Percentiles rank a stretch among this genome's conserved stretches.
These are phyloP conservation scores for Ramaria rubella DNA, from an alignment of 768 basidiomycete genomes.

Conservation along the genomic window DNA sequence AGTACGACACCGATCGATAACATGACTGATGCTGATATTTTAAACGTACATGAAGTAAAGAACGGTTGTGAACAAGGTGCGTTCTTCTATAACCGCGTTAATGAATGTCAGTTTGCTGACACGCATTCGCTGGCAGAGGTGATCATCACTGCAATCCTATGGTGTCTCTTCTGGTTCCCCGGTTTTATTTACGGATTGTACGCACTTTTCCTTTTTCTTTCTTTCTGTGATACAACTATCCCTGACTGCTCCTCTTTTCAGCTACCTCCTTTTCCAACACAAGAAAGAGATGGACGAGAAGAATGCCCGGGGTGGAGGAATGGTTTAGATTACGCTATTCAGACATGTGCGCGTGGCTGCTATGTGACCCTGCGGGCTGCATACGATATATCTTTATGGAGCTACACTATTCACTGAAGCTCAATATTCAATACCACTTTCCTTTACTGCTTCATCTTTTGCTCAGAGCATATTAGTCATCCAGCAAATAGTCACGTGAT, in stretches of 20 bases:
- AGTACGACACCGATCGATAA: background rate
- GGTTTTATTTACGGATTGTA: slow-evolving; percentile 3
- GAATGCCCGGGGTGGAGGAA: background rate
- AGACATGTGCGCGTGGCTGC: background rate
- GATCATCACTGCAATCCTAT: background rate
- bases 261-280: slow-evolving; percentile 1
- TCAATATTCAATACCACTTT: background rate
- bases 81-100: background rate
- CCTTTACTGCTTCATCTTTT: background rate
- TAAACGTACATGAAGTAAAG: background rate
- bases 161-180: slow-evolving; percentile 5
- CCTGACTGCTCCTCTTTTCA: background rate
- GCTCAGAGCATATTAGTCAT: no score
- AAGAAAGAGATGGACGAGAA: background rate
- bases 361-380: background rate
- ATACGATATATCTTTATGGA: background rate
- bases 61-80: slow-evolving; percentile 2
- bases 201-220: background rate
- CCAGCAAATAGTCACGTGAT: no score
- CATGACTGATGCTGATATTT: background rate
- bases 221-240: background rate
- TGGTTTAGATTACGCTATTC: background rate
- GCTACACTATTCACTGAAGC: background rate
- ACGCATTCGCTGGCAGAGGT: background rate
- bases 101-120: background rate